Conservation (phyloP, 2,329 filamentous ascomycete genomes). For the Aspergillus proliferans region DNA sequence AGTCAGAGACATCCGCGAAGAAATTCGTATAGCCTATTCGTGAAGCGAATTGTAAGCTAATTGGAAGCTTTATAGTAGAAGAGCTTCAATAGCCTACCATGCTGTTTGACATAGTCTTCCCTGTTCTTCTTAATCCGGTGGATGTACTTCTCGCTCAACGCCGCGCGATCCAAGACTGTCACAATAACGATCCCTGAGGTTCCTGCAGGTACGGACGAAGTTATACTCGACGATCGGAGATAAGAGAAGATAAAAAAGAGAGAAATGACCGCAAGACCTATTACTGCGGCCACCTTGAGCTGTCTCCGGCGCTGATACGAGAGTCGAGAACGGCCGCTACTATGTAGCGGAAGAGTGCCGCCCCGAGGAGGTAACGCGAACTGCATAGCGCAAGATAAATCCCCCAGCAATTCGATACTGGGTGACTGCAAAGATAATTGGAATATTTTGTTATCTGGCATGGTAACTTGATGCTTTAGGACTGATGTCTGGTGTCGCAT, state of each 20-base stretch:
- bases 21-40: conserved; percentile 73
- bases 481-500: not conserved
- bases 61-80: not conserved
- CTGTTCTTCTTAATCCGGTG: conserved; percentile 74
- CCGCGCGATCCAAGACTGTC: conserved; percentile 68
- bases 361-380: conserved; percentile 85
- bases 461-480: not conserved
- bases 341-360: conserved; percentile 68
- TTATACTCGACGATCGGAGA: conserved; percentile 26
- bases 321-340: conserved; percentile 44
- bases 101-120: conserved; percentile 72
- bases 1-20: conserved; percentile 70
- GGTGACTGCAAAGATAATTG: conserved; percentile 6
- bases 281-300: conserved; percentile 53
- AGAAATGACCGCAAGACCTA: conserved; percentile 50
- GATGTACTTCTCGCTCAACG: conserved; percentile 60
- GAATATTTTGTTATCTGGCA: not conserved
- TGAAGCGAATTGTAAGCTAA: not conserved
- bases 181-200: conserved; percentile 64
- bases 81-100: conserved; percentile 56
- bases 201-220: conserved; percentile 21
- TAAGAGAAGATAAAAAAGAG: conserved; percentile 57
- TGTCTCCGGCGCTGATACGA: conserved; percentile 53
- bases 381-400: conserved; percentile 56
- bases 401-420: conserved; percentile 17